Evolutionary conservation across 345 rosid species (phyloP).

Genomic region (Kernera saxatilis): DNA sequence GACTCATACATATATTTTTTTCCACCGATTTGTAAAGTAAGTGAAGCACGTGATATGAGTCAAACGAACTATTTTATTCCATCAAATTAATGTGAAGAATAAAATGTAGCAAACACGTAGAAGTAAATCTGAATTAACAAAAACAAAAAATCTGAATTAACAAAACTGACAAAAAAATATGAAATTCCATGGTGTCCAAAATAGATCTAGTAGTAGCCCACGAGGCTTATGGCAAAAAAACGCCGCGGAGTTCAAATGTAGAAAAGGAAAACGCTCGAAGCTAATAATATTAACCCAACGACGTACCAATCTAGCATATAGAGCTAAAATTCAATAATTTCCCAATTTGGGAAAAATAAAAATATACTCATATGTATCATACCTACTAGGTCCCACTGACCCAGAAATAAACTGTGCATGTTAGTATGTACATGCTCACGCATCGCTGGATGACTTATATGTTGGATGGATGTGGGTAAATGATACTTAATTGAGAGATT

Average conservation of each 20-base stretch:
- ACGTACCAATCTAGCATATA: not conserved
- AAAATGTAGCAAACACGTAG: too few relatives aligned
- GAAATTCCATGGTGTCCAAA: too few relatives aligned
- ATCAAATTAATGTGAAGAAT: too few relatives aligned
- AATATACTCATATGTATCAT: not conserved
- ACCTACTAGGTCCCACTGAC: not conserved
- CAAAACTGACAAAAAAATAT: too few relatives aligned
- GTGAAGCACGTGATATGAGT: not conserved
- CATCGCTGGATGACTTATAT: not conserved
- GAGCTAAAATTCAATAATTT: slow-evolving; percentile 1
- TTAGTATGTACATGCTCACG: slow-evolving; percentile 3
- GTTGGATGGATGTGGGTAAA: not conserved
- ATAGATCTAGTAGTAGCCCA: not conserved
- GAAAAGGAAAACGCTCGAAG: not conserved
- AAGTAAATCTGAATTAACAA: not conserved
- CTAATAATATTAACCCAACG: not conserved
- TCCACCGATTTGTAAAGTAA: not conserved
- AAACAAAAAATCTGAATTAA: too few relatives aligned
- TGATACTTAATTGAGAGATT: not conserved
- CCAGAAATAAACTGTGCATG: not conserved
- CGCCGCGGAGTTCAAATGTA: not conserved
- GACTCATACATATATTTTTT: not conserved
- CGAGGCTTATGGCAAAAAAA: not conserved
- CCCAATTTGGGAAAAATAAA: not conserved
- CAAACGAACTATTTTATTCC: too few relatives aligned